Base-by-base conservation (phyloP, 2,329 filamentous ascomycete species). In the Trichoderma sp. region DNA sequence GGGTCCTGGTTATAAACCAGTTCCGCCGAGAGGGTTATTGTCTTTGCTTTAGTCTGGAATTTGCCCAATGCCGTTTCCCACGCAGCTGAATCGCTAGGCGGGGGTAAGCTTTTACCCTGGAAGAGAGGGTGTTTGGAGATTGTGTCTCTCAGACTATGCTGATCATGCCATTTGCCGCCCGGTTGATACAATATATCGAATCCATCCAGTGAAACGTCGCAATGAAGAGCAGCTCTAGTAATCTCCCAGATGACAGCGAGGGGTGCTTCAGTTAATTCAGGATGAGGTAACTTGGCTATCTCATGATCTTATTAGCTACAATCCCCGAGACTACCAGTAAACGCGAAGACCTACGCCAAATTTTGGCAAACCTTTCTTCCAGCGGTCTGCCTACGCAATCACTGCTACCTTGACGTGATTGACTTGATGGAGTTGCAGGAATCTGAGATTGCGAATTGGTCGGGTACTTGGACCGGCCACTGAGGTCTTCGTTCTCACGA, bases 191-290 rank as follows among this genome's bases (percentile, higher is more conserved):
- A 49, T 4, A 84, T 51, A 3, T 77, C 71, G 10, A 81, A 72
- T 1, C 78, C 71, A 1, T 77, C 72, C 2, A 83, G 72, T 32
- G 83, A 76, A 2, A 86, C 78, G 0, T 74, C 75, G 68, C 85
- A 87, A 51, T 84, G 78, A 0, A 83, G 72, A 0, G 83, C 82
- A 21, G 84, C 80, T 13, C 86, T 81, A 0, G 82, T 81, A 0
- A 86, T 74, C 68, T 88, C 86, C 86, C 86, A 88, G 4, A 81
- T 73, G 5, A 87, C 78, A 2, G 81, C 80, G 3, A 87, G 77
- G 0, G 86, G 84, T 0, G 83, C 85, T 0, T 77, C 63, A 3
- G 80, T 78, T 4, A 86, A 76, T 64, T 78, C 79, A 0, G 70
- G 61, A 16, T 71, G 69, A 0, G 83, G 83, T 8, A 83, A 79